phyloP scores from a whole-genome alignment of 1,284 basidiomycete species.

The Ceratobasidium sp. region DNA sequence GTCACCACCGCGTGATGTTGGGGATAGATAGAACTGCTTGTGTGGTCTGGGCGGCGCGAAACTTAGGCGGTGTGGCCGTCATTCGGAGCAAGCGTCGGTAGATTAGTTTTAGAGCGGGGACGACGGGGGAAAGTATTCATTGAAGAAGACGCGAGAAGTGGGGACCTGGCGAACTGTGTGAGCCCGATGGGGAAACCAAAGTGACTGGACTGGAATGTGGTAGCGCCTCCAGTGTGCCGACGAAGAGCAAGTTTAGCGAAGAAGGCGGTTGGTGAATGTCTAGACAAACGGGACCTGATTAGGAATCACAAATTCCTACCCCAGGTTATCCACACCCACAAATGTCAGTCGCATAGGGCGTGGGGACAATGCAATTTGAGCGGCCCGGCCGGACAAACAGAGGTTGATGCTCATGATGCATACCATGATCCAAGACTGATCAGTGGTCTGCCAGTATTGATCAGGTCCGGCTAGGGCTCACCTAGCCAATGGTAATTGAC shows the following conservation, averaged over 20 bases:
- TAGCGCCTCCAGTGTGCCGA: too few relatives aligned
- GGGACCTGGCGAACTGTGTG: too few relatives aligned
- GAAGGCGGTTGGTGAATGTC: neutral
- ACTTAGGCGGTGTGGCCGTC: slow-evolving; percentile 5
- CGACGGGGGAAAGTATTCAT: neutral
- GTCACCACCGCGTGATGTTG: neutral
- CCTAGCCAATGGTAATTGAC: neutral
- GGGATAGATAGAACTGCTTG: slow-evolving; percentile 35
- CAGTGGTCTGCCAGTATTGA: neutral
- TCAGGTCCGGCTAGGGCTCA: neutral
- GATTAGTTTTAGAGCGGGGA: neutral
- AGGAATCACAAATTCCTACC: neutral
- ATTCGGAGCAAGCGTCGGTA: slow-evolving; percentile 37
- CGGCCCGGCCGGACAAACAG: neutral
- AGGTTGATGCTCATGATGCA: neutral
- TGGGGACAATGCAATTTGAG: neutral
- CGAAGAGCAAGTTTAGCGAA: too few relatives aligned
- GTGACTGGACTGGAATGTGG: too few relatives aligned
- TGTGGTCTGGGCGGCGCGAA: slow-evolving; percentile 10
- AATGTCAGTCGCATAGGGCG: neutral
- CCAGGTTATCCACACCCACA: neutral
- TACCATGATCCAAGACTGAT: neutral
- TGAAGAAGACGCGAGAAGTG: neutral
- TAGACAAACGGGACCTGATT: neutral
- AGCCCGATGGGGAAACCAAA: too few relatives aligned